These are phyloP conservation scores for Crithidia bombi DNA, from an alignment of 208 protist species.

Conservation along the genomic window DNA sequence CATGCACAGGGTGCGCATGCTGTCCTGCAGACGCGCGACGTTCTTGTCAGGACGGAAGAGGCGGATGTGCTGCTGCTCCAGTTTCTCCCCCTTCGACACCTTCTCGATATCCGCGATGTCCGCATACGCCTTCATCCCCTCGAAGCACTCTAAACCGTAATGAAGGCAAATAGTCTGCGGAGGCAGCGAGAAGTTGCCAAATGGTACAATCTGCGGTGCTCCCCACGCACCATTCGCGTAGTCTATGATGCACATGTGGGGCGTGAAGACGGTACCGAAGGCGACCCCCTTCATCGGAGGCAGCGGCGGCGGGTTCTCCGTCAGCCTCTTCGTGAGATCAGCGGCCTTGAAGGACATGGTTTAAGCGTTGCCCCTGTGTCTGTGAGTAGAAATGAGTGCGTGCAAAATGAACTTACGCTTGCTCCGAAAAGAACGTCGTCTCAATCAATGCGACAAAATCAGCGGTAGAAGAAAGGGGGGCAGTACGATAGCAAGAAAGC, in stretches of 20 bases:
- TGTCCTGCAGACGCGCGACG: conserved; percentile 88
- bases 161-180: conserved; percentile 93
- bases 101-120: conserved; percentile 70
- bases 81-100: conserved; percentile 37
- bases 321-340: conserved; percentile 32
- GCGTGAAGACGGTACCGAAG: conserved; percentile 95
- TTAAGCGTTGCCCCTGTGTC: too few species aligned
- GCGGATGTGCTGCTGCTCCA: conserved; percentile 53
- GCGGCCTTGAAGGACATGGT: conserved; percentile 14
- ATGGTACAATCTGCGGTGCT: conserved; percentile 71
- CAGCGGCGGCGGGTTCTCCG: conserved; percentile 55
- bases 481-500: too few species aligned
- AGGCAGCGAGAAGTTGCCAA: conserved; percentile 84
- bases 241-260: conserved; percentile 97
- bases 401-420: conserved; percentile 8
- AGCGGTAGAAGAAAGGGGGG: too few species aligned
- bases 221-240: conserved; percentile 86
- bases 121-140: conserved; percentile 98
- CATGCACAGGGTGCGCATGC: conserved; percentile 89
- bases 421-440: conserved; percentile 6
- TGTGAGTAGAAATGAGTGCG: neutral
- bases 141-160: conserved; percentile 96
- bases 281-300: conserved; percentile 58
- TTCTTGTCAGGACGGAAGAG: conserved; percentile 98
- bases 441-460: too few species aligned